These are phyloP conservation scores for Daldinia sp. DNA, from an alignment of 2,329 filamentous ascomycete genomes.

Conservation along the genomic window DNA sequence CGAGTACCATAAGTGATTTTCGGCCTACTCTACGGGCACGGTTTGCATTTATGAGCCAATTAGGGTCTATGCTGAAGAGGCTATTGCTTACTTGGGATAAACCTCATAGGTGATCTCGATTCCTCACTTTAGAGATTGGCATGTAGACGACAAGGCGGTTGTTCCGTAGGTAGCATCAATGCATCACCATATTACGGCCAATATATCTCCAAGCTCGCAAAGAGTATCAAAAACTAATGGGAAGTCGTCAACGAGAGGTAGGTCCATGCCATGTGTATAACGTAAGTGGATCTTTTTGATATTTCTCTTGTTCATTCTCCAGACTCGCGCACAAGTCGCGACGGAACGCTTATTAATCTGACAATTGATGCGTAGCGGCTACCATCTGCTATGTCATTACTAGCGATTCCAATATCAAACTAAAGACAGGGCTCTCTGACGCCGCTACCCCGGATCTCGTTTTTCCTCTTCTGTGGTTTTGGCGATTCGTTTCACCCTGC, in stretches of 20 bases:
- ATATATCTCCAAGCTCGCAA: background rate
- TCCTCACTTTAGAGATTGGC: background rate
- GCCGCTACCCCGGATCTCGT: slow-evolving; percentile 53
- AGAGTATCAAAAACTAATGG: slow-evolving; percentile 3
- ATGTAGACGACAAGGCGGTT: slow-evolving; percentile 15
- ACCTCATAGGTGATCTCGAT: background rate
- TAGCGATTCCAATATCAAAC: slow-evolving; percentile 68
- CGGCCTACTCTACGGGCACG: slow-evolving; percentile 9
- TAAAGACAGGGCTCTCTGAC: slow-evolving; percentile 71
- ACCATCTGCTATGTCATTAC: slow-evolving; percentile 66
- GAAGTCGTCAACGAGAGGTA: slow-evolving; percentile 12
- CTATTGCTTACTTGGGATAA: background rate
- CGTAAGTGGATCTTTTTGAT: slow-evolving; percentile 42
- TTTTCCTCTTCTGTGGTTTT: slow-evolving; percentile 56
- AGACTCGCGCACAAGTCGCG: background rate
- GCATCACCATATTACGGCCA: slow-evolving; percentile 18
- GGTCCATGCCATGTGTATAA: slow-evolving; percentile 1
- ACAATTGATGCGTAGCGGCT: slow-evolving; percentile 67
- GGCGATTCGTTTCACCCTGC: slow-evolving; percentile 74
- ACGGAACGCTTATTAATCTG: slow-evolving; percentile 61
- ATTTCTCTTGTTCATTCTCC: background rate
- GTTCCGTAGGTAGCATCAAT: slow-evolving; percentile 36
- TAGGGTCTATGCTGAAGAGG: background rate
- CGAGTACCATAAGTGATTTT: slow-evolving; percentile 23
- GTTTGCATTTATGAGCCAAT: background rate